Conservation (phyloP, 1,139 yeast genomes). For the Kluyveromyces marxianus region DNA sequence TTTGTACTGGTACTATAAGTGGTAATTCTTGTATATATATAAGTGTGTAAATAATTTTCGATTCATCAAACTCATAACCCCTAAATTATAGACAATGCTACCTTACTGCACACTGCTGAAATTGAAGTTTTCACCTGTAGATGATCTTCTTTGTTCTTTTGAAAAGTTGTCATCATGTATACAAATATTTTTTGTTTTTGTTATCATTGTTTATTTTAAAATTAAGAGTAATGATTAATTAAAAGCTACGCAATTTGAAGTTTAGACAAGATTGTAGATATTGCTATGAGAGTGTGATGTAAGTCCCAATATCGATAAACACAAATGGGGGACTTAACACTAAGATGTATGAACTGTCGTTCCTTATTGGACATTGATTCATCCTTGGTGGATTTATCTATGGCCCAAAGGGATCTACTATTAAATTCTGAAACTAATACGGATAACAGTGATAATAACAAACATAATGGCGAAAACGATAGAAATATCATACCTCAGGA, state of each 20-base stretch:
- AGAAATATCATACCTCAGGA: conserved; percentile 29
- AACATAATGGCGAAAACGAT: conserved; percentile 10
- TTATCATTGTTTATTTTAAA: too few species aligned
- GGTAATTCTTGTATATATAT: conserved; percentile 12
- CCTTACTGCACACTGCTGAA: too few species aligned
- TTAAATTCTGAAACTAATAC: conserved; percentile 25
- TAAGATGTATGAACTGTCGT: conserved; percentile 52
- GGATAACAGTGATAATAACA: conserved; percentile 6
- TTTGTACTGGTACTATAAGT: conserved; percentile 27
- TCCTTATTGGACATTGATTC: conserved; percentile 50
- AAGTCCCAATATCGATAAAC: background rate
- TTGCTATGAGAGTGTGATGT: too few species aligned
- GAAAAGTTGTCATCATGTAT: too few species aligned
- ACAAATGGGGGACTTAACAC: background rate
- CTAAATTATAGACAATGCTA: background rate
- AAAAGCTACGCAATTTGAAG: too few species aligned
- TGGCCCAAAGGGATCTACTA: conserved; percentile 46
- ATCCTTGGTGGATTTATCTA: conserved; percentile 44
- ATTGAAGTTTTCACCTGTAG: too few species aligned
- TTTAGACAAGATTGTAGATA: too few species aligned
- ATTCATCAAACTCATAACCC: too few species aligned
- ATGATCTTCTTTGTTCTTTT: too few species aligned
- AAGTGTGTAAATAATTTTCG: too few species aligned
- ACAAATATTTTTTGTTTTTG: too few species aligned
- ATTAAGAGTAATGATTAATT: too few species aligned